phyloP scores from a whole-genome alignment of 2,329 filamentous ascomycete species.

The Ophiostoma populinum region DNA sequence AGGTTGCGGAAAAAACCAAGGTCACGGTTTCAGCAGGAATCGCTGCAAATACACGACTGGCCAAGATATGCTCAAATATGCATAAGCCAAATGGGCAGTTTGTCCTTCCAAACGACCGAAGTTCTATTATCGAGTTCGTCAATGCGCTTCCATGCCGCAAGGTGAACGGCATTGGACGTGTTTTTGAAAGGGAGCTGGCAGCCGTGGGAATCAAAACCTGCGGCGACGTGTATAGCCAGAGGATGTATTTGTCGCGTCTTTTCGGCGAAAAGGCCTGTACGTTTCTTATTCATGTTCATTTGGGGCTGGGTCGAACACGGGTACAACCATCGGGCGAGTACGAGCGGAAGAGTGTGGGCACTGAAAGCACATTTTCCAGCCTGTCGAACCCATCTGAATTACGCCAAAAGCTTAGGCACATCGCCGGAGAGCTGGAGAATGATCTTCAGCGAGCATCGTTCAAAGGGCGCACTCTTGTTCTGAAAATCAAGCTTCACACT shows the following conservation, averaged over 20 bases:
- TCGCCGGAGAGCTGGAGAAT: slow-evolving; percentile 71
- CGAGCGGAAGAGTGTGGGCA: slow-evolving; percentile 85
- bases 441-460: slow-evolving; percentile 65
- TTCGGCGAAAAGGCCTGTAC: slow-evolving; percentile 86
- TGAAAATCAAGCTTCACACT: slow-evolving; percentile 89
- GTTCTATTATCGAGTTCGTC: slow-evolving; percentile 74
- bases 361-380: slow-evolving; percentile 79
- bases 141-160: slow-evolving; percentile 67
- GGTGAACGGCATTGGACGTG: slow-evolving; percentile 86
- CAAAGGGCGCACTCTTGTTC: slow-evolving; percentile 76
- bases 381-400: slow-evolving; percentile 52
- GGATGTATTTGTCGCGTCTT: slow-evolving; percentile 55
- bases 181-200: slow-evolving; percentile 78
- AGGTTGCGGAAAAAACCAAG: slow-evolving; percentile 58
- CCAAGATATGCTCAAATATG: slow-evolving; percentile 87
- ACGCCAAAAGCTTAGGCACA: slow-evolving; percentile 60
- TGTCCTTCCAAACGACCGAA: slow-evolving; percentile 51
- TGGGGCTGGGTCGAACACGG: slow-evolving; percentile 72
- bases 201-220: slow-evolving; percentile 79
- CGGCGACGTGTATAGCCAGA: slow-evolving; percentile 66
- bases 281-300: slow-evolving; percentile 68
- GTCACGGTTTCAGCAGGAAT: slow-evolving; percentile 92
- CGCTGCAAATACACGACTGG: slow-evolving; percentile 78
- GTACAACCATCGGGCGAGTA: slow-evolving; percentile 79
- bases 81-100: slow-evolving; percentile 97